phyloP scores from a whole-genome alignment of 164 flowering plant species.

The Hamamelis virginiana region DNA sequence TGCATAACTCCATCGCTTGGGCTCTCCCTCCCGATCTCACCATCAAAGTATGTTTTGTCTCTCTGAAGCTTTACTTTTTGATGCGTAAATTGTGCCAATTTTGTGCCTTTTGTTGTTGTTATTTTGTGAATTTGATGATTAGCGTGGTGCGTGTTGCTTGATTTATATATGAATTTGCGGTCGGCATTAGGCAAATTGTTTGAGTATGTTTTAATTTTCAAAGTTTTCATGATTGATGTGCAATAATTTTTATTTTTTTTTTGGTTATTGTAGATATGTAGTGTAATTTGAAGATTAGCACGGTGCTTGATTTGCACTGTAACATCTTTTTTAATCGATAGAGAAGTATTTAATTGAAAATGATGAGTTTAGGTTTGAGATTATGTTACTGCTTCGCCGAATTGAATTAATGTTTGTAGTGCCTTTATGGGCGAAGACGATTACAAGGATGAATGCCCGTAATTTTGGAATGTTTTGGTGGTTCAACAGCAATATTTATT shows the following conservation, averaged over 20 bases:
- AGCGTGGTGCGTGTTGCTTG: neutral
- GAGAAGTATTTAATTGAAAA: neutral
- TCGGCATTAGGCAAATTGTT: neutral
- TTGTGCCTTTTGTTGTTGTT: neutral
- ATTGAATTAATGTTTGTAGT: neutral
- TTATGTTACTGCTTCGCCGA: neutral
- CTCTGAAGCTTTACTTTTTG: neutral
- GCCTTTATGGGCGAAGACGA: neutral
- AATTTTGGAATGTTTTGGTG: neutral
- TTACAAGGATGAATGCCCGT: neutral
- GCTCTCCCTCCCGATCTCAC: slow-evolving; percentile 83
- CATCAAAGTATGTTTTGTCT: slow-evolving; percentile 45
- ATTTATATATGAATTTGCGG: neutral
- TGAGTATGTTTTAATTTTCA: neutral
- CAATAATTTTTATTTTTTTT: too few species aligned
- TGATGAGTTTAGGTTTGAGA: neutral
- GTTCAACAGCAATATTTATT: neutral
- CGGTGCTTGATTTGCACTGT: neutral
- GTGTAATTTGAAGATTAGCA: neutral
- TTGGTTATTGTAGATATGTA: neutral
- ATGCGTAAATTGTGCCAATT: neutral
- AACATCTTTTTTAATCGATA: neutral
- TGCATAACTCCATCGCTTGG: slow-evolving; percentile 72
- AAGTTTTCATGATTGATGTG: neutral
- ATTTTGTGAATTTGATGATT: neutral